Conservation (phyloP, 805 yeast species). For the Saturnispora diversa region DNA sequence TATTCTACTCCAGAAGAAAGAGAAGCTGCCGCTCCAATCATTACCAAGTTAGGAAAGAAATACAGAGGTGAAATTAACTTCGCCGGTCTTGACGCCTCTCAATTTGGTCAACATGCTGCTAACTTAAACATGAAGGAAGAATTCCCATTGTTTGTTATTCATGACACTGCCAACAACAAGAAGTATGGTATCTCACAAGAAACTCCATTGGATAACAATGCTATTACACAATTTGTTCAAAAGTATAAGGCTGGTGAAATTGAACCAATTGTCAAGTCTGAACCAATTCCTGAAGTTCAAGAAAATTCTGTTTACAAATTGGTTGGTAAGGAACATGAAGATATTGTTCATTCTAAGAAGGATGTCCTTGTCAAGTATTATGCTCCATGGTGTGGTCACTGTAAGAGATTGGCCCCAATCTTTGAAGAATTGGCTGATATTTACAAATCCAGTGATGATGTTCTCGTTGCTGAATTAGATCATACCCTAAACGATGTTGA, state of each 20-base stretch:
- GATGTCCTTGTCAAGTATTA: constrained; percentile 86
- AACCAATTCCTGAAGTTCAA: constrained; percentile 78
- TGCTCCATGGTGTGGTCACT: constrained; percentile 98
- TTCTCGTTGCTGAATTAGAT: constrained; percentile 78
- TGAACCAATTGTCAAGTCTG: constrained; percentile 72
- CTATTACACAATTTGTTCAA: constrained; percentile 54
- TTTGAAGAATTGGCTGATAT: constrained; percentile 72
- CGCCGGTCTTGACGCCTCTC: constrained; percentile 77
- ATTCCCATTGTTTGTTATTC: constrained; percentile 88
- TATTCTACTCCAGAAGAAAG: constrained; percentile 64
- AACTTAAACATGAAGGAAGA: constrained; percentile 75
- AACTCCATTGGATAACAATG: constrained; percentile 39
- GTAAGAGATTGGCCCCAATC: constrained; percentile 61
- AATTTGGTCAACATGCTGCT: constrained; percentile 80
- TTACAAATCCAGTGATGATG: constrained; percentile 46
- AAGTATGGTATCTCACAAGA: constrained; percentile 75
- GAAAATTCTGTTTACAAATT: constrained; percentile 58
- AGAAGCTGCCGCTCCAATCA: constrained; percentile 41
- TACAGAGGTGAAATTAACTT: constrained; percentile 76
- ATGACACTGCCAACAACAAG: constrained; percentile 55
- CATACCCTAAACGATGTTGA: constrained; percentile 81
- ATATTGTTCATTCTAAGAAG: constrained; percentile 51
- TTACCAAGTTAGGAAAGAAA: constrained; percentile 60
- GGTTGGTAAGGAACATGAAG: constrained; percentile 79
- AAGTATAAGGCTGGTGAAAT: constrained; percentile 57